Evolutionary conservation across 2,329 filamentous ascomycete genomes (phyloP).

Genomic region (Aspergillus novoparasiticus): DNA sequence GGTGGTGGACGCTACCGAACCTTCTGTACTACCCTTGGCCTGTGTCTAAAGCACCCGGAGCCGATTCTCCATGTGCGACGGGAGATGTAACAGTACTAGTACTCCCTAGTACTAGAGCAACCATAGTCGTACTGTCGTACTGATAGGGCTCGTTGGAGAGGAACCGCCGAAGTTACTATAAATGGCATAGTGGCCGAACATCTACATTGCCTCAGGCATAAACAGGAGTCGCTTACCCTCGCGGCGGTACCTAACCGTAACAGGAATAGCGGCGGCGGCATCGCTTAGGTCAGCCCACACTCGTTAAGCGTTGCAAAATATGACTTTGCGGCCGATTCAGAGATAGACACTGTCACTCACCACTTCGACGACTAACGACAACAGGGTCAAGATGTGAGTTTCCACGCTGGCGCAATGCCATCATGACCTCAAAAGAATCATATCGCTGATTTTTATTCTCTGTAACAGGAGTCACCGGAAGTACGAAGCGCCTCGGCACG

Average conservation of each 20-base stretch:
- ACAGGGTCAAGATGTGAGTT: constrained; percentile 53
- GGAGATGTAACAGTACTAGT: too few species aligned
- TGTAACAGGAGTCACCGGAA: constrained; percentile 60
- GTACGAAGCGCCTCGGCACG: constrained; percentile 91
- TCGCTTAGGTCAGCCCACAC: constrained; percentile 49
- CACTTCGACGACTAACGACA: constrained; percentile 51
- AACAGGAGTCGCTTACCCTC: constrained; percentile 14
- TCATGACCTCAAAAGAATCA: constrained; percentile 9
- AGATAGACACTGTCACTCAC: constrained; percentile 44
- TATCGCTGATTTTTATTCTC: constrained; percentile 31
- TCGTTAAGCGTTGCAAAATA: constrained; percentile 45
- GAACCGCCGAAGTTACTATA: neutral
- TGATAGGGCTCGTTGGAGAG: neutral
- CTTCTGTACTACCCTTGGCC: neutral
- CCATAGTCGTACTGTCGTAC: neutral
- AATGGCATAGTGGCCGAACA: neutral
- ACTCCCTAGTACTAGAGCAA: too few species aligned
- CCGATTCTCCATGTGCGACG: too few species aligned
- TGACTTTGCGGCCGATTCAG: constrained; percentile 37
- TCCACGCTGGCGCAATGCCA: constrained; percentile 10
- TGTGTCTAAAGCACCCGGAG: neutral
- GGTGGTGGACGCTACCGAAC: neutral
- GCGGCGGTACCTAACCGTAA: neutral
- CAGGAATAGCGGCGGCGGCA: constrained; percentile 14
- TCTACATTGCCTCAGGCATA: constrained; percentile 16